Base-by-base conservation (phyloP, 2,329 filamentous ascomycete genomes). In the Taxawa tesnikishii region DNA sequence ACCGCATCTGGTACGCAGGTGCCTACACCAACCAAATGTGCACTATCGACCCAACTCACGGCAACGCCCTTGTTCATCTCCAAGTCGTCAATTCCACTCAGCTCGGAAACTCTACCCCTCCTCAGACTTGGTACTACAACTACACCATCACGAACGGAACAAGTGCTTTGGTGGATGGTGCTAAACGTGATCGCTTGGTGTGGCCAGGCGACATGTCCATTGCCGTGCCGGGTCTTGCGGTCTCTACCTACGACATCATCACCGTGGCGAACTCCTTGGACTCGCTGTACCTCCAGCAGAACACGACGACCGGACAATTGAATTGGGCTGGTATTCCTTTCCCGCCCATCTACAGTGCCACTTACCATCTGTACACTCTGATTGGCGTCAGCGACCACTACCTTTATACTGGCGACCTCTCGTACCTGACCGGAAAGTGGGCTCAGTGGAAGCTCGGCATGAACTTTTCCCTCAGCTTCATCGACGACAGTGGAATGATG, bases 131-230 rank as follows among this genome's bases (percentile, higher is more conserved):
- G 59, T 60, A 55, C 17, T 46, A 50, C 39, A 62, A 61, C 28
- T 50, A 45, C 14, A 61, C 59, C 1, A 58, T 62, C 27, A 51
- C 57, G 0, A 55, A 57, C 23, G 56, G 56, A 0, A 49, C 41
- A 1, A 54, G 50, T 11, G 45, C 47, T 4, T 39, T 62, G 6
- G 53, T 56, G 1, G 71, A 76, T 45, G 71, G 70, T 14, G 68
- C 68, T 2, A 75, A 75, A 48, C 59, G 72, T 18, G 72, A 75
- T 43, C 60, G 69, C 6, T 54, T 70, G 12, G 65, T 76, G 3
- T 77, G 71, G 70, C 65, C 72, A 8, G 73, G 73, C 2, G 73
- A 78, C 44, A 70, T 76, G 58, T 62, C 62, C 4, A 68, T 74
- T 38, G 65, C 69, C 4, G 56, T 70, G 0, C 68, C 70, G 3